Evolutionary conservation across 805 yeast species (phyloP), one percentile per base, ranked within the genome.

Genomic region (Myxozyma nipponensis): DNA sequence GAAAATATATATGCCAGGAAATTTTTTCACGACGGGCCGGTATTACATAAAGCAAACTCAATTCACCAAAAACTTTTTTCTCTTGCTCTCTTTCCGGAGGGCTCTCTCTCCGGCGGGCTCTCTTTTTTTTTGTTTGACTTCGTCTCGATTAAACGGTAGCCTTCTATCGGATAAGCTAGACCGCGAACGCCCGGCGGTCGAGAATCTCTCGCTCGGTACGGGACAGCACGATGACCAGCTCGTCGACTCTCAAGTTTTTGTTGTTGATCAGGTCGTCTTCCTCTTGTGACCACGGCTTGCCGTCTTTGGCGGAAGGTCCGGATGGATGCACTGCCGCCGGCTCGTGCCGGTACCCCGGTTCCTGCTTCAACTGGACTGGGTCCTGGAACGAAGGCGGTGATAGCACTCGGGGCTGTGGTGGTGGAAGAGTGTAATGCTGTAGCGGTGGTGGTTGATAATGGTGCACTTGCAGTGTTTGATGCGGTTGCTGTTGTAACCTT

Each of bases 141-240:
- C n/a, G n/a, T n/a, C n/a, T n/a, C n/a, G n/a, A n/a, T n/a, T n/a
- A n/a, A n/a, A n/a, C n/a, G n/a, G n/a, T n/a, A n/a, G n/a, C n/a
- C n/a, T n/a, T n/a, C n/a, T n/a, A n/a, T n/a, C n/a, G n/a, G n/a
- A n/a, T n/a, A n/a, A n/a, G n/a, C n/a, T n/a, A n/a, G n/a, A n/a
- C n/a, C n/a, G n/a, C n/a, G n/a, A n/a, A n/a, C n/a, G n/a, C n/a
- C n/a, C n/a, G n/a, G n/a, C n/a, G n/a, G n/a, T n/a, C n/a, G n/a
- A n/a, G n/a, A 39, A 88, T 88, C 59, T 86, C 93, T n/a, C 73
- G 73, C 63, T 84, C 89, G 0, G 93, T 74, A 56, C 87, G 77
- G 50, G 76, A 77, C 39, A 88, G 70, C 46, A 88, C 67, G 30
- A 87, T 82, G 15, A 84, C 76, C 35, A 88, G 70, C 67, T 88